Conservation (phyloP, 768 basidiomycete genomes). For the Boletus subparvulus region DNA sequence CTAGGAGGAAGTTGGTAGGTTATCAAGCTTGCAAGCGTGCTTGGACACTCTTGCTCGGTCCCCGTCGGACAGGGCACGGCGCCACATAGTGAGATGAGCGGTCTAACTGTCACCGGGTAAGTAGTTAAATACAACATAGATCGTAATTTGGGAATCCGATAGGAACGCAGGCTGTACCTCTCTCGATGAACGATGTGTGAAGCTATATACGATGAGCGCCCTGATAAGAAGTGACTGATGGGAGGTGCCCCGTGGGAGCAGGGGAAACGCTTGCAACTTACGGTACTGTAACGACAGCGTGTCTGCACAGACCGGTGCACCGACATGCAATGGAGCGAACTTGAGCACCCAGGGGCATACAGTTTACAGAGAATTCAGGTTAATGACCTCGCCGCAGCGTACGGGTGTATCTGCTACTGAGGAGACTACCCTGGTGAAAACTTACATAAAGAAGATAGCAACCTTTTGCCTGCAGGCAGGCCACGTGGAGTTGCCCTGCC, state of each 20-base stretch:
- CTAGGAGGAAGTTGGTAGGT: neutral
- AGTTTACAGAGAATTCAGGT: neutral
- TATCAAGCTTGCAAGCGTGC: constrained; percentile 9
- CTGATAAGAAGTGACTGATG: constrained; percentile 56
- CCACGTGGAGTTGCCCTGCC: constrained; percentile 56
- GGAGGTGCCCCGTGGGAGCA: constrained; percentile 36
- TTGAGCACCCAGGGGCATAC: neutral
- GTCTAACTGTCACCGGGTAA: constrained; percentile 23
- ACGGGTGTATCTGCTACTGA: neutral
- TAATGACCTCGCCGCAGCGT: neutral
- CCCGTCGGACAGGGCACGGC: constrained; percentile 1
- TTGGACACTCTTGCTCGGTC: constrained; percentile 20
- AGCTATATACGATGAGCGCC: constrained; percentile 38
- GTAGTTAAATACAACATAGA: constrained; percentile 18
- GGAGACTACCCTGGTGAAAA: constrained; percentile 12
- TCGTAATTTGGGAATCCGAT: constrained; percentile 30
- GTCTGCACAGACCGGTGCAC: neutral
- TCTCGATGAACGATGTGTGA: constrained; percentile 32
- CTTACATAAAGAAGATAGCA: constrained; percentile 48
- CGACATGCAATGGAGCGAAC: neutral
- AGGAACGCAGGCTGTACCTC: constrained; percentile 28
- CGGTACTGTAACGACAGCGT: constrained; percentile 2
- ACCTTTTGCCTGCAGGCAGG: constrained; percentile 66
- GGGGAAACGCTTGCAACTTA: constrained; percentile 10
- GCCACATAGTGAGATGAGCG: constrained; percentile 20